These are phyloP conservation scores for Hepatocystis sp. DNA, from an alignment of 169 alveolate species.

Conservation along the genomic window DNA sequence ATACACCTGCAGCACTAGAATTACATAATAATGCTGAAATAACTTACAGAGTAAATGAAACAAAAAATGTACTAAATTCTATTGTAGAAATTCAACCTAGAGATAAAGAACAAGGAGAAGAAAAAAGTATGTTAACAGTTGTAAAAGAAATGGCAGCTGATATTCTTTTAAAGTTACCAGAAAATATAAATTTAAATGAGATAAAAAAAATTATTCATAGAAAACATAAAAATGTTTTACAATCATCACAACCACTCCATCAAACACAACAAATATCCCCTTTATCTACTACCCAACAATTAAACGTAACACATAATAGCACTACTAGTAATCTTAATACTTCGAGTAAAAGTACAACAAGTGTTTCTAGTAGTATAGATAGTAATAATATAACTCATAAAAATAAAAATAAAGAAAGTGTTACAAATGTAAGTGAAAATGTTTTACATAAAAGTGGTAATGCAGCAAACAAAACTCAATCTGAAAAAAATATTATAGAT, in stretches of 20 bases:
- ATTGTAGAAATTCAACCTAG: constrained; percentile 96
- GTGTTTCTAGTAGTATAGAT: neutral
- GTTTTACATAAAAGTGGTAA: constrained; percentile 43
- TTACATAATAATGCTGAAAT: constrained; percentile 96
- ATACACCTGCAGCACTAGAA: constrained; percentile 93
- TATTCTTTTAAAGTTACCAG: constrained; percentile 91
- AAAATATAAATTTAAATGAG: constrained; percentile 83
- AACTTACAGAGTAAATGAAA: constrained; percentile 94
- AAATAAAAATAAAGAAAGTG: constrained; percentile 34
- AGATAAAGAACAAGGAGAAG: constrained; percentile 94
- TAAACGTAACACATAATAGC: constrained; percentile 16
- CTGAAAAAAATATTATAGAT: constrained; percentile 78
- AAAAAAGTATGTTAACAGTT: constrained; percentile 94
- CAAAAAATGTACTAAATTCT: constrained; percentile 91
- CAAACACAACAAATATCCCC: too few species aligned
- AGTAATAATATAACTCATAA: neutral
- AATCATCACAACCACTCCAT: too few species aligned
- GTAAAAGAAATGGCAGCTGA: constrained; percentile 93
- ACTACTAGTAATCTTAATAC: neutral
- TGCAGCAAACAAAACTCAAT: neutral
- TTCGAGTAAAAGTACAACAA: neutral
- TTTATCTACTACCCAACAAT: too few species aligned
- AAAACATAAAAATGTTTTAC: constrained; percentile 71
- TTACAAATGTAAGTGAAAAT: constrained; percentile 20
- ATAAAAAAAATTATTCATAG: constrained; percentile 70